Base-by-base conservation (phyloP, 208 protist species). In the Trypanosoma grayi region DNA sequence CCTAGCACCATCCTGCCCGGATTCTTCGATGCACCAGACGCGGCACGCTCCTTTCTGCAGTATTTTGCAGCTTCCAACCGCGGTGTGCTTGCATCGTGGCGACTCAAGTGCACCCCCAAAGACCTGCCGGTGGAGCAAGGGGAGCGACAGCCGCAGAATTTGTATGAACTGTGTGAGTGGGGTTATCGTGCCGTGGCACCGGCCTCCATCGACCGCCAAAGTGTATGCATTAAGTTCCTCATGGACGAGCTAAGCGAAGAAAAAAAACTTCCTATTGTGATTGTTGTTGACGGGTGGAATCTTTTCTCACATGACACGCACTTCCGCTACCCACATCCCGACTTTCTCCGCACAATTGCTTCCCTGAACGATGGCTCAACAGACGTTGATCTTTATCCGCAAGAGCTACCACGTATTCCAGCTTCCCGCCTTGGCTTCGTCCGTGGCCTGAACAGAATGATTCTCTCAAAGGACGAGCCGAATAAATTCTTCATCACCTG, bases 401-500 rank as follows among this genome's bases (percentile, higher is more conserved):
- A 96, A 60, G 87, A 96, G 62, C 39, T 97, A 28, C 91, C 91
- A 11, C 79, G 88, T 16, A 97, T 97, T 48, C 91, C 87, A 6
- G 81, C 87, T 4, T 84, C 91, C 37, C 84, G 91, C 10, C 76
- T 97, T 25, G 89, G 85, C 60, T 93, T 97, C 56, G 88, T 92
- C 39, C 85, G 91, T 30, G 85, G 86, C 1, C 70, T 97, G 24
- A 97, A 95, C 75, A 80, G 85, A 43, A 85, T 97, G 60, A 81
- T 97, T 52, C 63, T 97, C 6, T 82, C 83, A 8, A 70, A 47
- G 5, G 66, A 81, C 37, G 77, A 96, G 30, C 72, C 87, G 5
- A 97, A 97, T 69, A 94, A 97, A 64, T 91, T 93, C 41, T 93
- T 97, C 54, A 83, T 97, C 53, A 90, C 84, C 2, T 91, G 85